These are phyloP conservation scores for Asterochloris erici DNA, from an alignment of 139 green algal species.

Conservation along the genomic window DNA sequence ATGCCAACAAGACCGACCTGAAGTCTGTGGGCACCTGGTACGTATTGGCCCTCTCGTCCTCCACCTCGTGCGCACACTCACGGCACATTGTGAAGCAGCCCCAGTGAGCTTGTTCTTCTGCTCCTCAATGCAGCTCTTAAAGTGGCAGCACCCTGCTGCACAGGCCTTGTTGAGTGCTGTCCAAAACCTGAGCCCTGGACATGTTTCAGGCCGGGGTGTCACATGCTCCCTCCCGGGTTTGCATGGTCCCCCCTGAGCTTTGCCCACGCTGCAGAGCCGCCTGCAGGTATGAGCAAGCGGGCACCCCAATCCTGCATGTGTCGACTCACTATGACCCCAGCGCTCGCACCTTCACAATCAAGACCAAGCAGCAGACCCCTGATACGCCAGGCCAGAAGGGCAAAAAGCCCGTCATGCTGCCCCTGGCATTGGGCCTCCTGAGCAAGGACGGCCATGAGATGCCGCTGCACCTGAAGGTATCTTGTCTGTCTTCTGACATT, in stretches of 20 bases:
- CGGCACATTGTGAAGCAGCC: too few relatives aligned
- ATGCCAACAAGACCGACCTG: slow-evolving; percentile 90
- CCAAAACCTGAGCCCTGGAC: too few relatives aligned
- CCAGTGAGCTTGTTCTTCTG: too few relatives aligned
- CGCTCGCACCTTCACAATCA: slow-evolving; percentile 77
- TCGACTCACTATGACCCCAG: slow-evolving; percentile 66
- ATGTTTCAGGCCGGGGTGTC: too few relatives aligned
- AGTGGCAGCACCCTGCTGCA: too few relatives aligned
- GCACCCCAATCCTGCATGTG: slow-evolving; percentile 80
- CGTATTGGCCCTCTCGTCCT: too few relatives aligned
- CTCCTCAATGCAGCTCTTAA: too few relatives aligned
- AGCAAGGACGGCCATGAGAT: slow-evolving; percentile 73
- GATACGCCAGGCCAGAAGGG: slow-evolving; percentile 68
- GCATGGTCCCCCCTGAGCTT: not conserved
- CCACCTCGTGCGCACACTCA: too few relatives aligned
- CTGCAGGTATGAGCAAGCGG: slow-evolving; percentile 85
- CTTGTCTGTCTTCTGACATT: not conserved
- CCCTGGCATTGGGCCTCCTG: slow-evolving; percentile 81
- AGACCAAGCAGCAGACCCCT: slow-evolving; percentile 62
- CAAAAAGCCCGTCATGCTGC: slow-evolving; percentile 83
- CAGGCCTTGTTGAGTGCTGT: too few relatives aligned
- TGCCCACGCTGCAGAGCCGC: not conserved
- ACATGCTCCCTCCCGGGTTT: too few relatives aligned
- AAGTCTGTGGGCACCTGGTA: slow-evolving; percentile 50
- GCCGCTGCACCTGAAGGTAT: slow-evolving; percentile 61